Percentiles rank a stretch among this genome's conserved stretches.
Conservation (phyloP, 805 yeast genomes). For the Kluyveromyces lactis region DNA sequence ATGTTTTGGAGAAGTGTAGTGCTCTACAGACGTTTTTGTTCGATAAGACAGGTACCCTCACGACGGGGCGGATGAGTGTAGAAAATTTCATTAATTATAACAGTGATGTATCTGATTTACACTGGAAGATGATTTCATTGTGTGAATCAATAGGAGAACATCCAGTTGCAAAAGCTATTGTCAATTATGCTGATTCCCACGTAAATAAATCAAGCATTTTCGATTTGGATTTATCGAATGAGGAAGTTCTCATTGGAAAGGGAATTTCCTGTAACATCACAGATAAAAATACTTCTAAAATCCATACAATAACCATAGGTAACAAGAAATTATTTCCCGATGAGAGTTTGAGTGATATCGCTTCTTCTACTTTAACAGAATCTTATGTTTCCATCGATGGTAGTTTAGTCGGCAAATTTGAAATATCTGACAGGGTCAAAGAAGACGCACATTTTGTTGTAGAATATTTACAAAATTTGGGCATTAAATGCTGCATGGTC, state of each 20-base stretch:
- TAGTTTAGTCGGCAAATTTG: slow-evolving; percentile 53
- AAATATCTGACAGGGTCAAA: slow-evolving; percentile 60
- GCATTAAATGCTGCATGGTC: slow-evolving; percentile 69
- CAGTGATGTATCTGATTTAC: slow-evolving; percentile 7
- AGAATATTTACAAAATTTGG: slow-evolving; percentile 40
- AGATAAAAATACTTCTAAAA: slow-evolving; percentile 13
- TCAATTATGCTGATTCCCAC: slow-evolving; percentile 27
- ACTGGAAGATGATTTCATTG: slow-evolving; percentile 4
- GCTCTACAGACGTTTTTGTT: slow-evolving; percentile 61
- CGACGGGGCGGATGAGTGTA: slow-evolving; percentile 70
- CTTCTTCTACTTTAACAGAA: slow-evolving; percentile 29
- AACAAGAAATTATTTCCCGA: slow-evolving; percentile 34
- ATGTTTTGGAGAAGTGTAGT: slow-evolving; percentile 67
- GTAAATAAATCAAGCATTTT: background rate
- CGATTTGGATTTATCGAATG: slow-evolving; percentile 10
- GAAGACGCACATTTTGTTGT: slow-evolving; percentile 57
- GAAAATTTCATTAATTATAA: slow-evolving; percentile 19
- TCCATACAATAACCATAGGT: slow-evolving; percentile 44
- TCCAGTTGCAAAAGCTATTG: slow-evolving; percentile 74
- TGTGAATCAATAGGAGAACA: slow-evolving; percentile 71
- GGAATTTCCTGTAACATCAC: slow-evolving; percentile 28
- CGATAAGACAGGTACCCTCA: slow-evolving; percentile 94
- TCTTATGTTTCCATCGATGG: slow-evolving; percentile 54
- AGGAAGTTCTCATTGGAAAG: slow-evolving; percentile 31
- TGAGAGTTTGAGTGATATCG: slow-evolving; percentile 9